Percentiles rank a stretch among this genome's conserved stretches.
These are phyloP conservation scores for Thielaviopsis ethacetica DNA, from an alignment of 2,329 filamentous ascomycete species.

Conservation along the genomic window DNA sequence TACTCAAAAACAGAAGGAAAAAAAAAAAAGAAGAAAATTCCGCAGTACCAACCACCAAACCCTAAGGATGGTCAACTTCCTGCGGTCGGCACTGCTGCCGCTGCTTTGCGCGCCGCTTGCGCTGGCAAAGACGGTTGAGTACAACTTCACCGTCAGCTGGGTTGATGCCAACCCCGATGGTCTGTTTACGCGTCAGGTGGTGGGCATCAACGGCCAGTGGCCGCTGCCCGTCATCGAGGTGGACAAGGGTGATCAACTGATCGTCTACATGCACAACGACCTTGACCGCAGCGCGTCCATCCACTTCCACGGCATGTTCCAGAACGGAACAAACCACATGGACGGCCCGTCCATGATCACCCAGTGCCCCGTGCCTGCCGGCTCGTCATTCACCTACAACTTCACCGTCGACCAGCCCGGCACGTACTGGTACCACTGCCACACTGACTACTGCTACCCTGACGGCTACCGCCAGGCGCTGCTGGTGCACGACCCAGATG, in stretches of 20 bases:
- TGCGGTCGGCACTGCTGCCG: conserved; percentile 8
- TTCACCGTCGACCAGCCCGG: conserved; percentile 41
- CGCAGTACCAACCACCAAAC: not conserved
- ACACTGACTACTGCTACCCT: conserved; percentile 33
- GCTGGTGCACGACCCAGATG: conserved; percentile 35
- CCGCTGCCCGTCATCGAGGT: conserved; percentile 43
- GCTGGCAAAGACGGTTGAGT: conserved; percentile 27
- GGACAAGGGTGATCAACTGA: conserved; percentile 33
- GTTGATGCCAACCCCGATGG: conserved; percentile 46
- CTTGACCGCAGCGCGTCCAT: conserved; percentile 36
- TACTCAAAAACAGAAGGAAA: not conserved
- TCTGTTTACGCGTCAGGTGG: conserved; percentile 34
- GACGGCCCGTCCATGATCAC: conserved; percentile 41
- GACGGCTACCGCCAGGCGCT: conserved; percentile 41
- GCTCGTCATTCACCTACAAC: conserved; percentile 37
- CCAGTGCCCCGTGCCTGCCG: conserved; percentile 39
- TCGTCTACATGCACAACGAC: conserved; percentile 32
- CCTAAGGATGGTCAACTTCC: conserved; percentile 3
- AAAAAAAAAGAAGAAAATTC: not conserved
- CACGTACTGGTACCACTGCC: conserved; percentile 49
- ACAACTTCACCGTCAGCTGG: conserved; percentile 46
- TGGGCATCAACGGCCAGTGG: conserved; percentile 51
- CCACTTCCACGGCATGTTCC: conserved; percentile 46
- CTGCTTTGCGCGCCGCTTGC: conserved; percentile 15
- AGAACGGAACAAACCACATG: conserved; percentile 40